These are phyloP conservation scores for Epichloe scottii DNA, from an alignment of 2,329 filamentous ascomycete genomes.

Conservation along the genomic window DNA sequence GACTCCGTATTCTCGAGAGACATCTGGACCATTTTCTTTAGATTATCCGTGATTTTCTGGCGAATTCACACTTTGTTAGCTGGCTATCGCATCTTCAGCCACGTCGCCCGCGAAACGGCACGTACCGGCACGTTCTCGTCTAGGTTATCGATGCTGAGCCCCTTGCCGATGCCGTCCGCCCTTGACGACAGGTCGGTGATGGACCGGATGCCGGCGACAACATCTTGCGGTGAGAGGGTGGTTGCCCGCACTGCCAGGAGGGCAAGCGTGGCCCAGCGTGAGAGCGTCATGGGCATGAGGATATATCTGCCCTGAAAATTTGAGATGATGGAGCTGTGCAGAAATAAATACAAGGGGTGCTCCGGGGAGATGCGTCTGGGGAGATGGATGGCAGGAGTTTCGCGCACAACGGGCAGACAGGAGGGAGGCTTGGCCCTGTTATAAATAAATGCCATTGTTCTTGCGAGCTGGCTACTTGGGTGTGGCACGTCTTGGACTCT, in stretches of 20 bases:
- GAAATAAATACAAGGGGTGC: too few relatives aligned
- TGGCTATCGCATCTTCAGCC: background rate
- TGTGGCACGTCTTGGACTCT: too few relatives aligned
- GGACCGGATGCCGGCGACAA: background rate
- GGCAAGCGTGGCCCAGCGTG: background rate
- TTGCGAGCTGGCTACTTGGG: too few relatives aligned
- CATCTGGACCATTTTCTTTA: background rate
- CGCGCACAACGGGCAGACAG: too few relatives aligned
- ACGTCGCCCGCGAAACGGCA: background rate
- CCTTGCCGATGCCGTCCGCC: constrained; percentile 1
- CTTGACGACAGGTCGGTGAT: constrained; percentile 8
- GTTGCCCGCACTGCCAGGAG: background rate
- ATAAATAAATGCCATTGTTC: too few relatives aligned
- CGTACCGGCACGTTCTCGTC: background rate
- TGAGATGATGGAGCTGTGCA: too few relatives aligned
- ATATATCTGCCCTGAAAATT: too few relatives aligned
- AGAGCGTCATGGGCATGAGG: too few relatives aligned
- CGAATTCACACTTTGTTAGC: background rate
- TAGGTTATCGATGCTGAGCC: background rate
- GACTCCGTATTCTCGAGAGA: background rate
- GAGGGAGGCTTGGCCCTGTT: too few relatives aligned
- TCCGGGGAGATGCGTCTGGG: too few relatives aligned
- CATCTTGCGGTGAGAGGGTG: background rate
- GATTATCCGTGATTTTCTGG: background rate
- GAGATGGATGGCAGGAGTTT: too few relatives aligned